These are phyloP conservation scores for Calonectria leucothoes DNA, from an alignment of 2,329 filamentous ascomycete genomes.

Conservation along the genomic window DNA sequence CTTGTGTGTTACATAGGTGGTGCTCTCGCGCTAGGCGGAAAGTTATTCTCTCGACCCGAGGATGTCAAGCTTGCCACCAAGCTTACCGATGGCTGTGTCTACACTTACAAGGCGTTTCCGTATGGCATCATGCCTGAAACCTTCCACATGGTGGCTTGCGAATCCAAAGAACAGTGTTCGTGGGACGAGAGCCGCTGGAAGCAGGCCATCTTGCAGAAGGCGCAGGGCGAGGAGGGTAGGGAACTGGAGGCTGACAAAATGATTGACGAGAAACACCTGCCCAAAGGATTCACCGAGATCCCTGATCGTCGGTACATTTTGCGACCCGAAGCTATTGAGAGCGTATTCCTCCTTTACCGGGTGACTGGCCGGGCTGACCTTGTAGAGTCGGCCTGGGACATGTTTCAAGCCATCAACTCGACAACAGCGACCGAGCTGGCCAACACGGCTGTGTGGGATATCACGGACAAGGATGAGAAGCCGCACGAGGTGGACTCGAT, in stretches of 20 bases:
- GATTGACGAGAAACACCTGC: conserved; percentile 47
- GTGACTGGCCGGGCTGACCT: conserved; percentile 59
- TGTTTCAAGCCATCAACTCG: conserved; percentile 61
- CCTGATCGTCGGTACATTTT: conserved; percentile 64
- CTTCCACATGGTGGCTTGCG: conserved; percentile 56
- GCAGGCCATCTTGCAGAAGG: conserved; percentile 40
- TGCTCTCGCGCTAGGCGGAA: conserved; percentile 61
- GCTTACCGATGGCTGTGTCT: conserved; percentile 64
- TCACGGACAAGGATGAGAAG: conserved; percentile 42
- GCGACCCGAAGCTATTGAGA: conserved; percentile 64
- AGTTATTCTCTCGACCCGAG: conserved; percentile 53
- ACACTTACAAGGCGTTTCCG: conserved; percentile 59
- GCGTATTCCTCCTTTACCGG: conserved; percentile 65
- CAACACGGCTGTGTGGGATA: conserved; percentile 61
- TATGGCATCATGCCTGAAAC: conserved; percentile 66
- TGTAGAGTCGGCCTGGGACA: conserved; percentile 64
- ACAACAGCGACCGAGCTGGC: conserved; percentile 60
- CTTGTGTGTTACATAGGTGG: conserved; percentile 65
- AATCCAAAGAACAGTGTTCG: conserved; percentile 45
- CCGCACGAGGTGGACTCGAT: conserved; percentile 67
- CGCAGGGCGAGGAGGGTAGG: conserved; percentile 38
- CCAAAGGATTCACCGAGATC: conserved; percentile 72
- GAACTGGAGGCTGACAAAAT: conserved; percentile 35
- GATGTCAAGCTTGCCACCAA: conserved; percentile 58
- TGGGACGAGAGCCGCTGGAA: conserved; percentile 54